Percentiles rank a stretch among this genome's conserved stretches.
These are phyloP conservation scores for Chytriomyces sp. DNA, from an alignment of 192 early-diverging fungal genomes.

Conservation along the genomic window DNA sequence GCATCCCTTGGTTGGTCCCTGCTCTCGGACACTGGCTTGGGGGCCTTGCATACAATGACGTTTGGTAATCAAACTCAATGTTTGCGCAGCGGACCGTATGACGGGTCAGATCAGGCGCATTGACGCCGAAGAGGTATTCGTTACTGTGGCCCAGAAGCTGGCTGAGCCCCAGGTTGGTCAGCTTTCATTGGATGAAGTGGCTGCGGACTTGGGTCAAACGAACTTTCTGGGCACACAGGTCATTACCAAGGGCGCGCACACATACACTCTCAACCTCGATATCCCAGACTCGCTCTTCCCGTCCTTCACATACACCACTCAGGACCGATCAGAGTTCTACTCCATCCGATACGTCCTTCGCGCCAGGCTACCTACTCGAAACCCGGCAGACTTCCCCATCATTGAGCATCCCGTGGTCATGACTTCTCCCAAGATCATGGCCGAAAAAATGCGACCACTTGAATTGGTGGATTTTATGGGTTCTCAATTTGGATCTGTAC, in stretches of 20 bases:
- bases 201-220: not conserved
- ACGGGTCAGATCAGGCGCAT: not conserved
- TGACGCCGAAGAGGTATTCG: conserved; percentile 18
- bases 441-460: not conserved
- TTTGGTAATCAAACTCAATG: not conserved
- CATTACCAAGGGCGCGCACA: conserved; percentile 12
- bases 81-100: not conserved
- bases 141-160: conserved; percentile 7
- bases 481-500: not conserved
- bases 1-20: not conserved
- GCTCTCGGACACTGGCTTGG: too few relatives aligned
- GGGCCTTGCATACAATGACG: too few relatives aligned
- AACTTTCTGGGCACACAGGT: too few relatives aligned
- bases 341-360: conserved; percentile 16
- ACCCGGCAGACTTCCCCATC: not conserved
- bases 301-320: conserved; percentile 8
- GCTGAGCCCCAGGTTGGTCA: conserved; percentile 21
- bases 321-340: conserved; percentile 21
- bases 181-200: not conserved
- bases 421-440: not conserved
- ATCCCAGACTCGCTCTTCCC: conserved; percentile 13
- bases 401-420: conserved; percentile 9
- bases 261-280: not conserved
- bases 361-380: not conserved
- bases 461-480: conserved; percentile 10